Base-by-base conservation (phyloP, 208 protist genomes). In the Strigomonas culicis region DNA sequence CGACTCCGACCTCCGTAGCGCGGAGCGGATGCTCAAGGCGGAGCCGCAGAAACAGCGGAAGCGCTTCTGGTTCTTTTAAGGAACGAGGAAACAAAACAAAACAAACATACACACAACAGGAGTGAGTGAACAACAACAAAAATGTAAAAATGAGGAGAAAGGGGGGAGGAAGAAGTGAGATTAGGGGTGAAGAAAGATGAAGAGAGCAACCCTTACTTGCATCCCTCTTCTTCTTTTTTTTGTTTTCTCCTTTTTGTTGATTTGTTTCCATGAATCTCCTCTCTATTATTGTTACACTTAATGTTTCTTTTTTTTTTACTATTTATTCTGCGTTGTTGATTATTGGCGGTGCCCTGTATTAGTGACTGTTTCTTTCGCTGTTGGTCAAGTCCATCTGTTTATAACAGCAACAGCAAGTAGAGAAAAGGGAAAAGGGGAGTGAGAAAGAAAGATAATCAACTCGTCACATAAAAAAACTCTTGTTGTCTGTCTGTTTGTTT, bases 1-100 rank as follows among this genome's bases (percentile, higher is more conserved):
- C 25, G 67, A 77, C 28, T 84, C 75, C 7, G 76, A 86, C 34
- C 65, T 43, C 28, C 65, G 59, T 11, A 56, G 53, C 21, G 30
- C 21, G 24, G 58, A 47, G 43, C 53, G 4, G 52, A 4, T 34
- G 52, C 28, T 3, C 25, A 25, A 27, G 22, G 52, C 21, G 10
- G 30, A n/a, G 8, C 21, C 25, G 8, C 24, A 10, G 27, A n/a
- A 8, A 13, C n/a, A 34, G 24, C 8, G 22, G 6, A 75, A 75
- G 63, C 6, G 63, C n/a, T 75, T 57, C 28, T 75, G 19, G 17
- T 59, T 66, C 15, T 70, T 70, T 56, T 75, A 70, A 56, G 22
- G n/a, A 52, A 13, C 36, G 36, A 13, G 36, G 8, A 13, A 13
- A 41, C 6, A 13, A 25, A 4, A 28, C 51, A 34, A 13, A 36